Evolutionary conservation across 106 monocot species (phyloP).

Genomic region (Iris macrosiphon): DNA sequence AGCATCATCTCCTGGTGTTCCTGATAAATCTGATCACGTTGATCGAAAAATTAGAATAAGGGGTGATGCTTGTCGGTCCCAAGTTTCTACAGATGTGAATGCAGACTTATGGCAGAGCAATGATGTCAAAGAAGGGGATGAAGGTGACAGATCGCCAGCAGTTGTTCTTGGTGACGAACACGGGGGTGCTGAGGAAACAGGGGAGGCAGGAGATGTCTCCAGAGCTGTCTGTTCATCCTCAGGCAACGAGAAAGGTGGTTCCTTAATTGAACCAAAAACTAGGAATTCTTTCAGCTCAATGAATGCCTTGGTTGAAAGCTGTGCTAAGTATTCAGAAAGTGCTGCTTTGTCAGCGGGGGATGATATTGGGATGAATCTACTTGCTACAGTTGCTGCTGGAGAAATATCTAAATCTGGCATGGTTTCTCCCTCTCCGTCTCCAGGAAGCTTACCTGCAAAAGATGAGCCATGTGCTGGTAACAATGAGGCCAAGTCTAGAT

Average conservation of each 20-base stretch:
- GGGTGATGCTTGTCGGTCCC: conserved; percentile 20
- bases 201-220: conserved; percentile 12
- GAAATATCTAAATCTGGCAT: conserved; percentile 37
- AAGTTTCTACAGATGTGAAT: conserved; percentile 21
- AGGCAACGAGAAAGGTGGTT: no score
- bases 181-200: conserved; percentile 15
- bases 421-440: conserved; percentile 30
- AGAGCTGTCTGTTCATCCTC: conserved; percentile 3
- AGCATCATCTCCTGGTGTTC: conserved; percentile 46
- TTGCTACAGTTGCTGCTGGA: conserved; percentile 58
- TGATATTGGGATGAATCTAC: conserved; percentile 57
- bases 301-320: conserved; percentile 51
- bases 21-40: conserved; percentile 19
- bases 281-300: conserved; percentile 44
- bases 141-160: conserved; percentile 27
- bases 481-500: conserved; percentile 19
- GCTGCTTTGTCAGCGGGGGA: conserved; percentile 29
- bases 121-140: conserved; percentile 31
- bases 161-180: conserved; percentile 20
- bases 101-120: conserved; percentile 19
- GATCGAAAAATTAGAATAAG: conserved; percentile 20
- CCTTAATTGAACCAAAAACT: conserved; percentile 9
- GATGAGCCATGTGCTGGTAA: conserved; percentile 18
- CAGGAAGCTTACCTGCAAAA: conserved; percentile 16
- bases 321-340: conserved; percentile 38